Conservation (phyloP, 768 basidiomycete genomes). For the Boletus edulis region DNA sequence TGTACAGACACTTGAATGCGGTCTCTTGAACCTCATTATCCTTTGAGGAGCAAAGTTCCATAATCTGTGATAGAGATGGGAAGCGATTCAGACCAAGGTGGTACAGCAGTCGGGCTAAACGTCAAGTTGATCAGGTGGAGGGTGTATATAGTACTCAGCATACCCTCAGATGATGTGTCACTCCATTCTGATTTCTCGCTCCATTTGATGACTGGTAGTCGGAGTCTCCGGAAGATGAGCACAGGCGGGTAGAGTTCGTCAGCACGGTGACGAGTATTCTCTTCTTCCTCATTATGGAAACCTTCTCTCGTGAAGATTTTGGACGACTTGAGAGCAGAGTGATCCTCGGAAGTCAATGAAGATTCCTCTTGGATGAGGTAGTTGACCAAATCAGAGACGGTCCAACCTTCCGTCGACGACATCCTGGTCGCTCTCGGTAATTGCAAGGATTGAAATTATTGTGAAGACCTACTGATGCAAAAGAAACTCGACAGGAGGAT, state of each 20-base stretch:
- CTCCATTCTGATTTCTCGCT: constrained; percentile 70
- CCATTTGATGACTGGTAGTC: constrained; percentile 84
- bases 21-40: constrained; percentile 44
- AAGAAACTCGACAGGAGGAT: neutral
- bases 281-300: constrained; percentile 18
- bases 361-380: neutral
- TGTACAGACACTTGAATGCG: constrained; percentile 76
- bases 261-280: constrained; percentile 51
- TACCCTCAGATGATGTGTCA: constrained; percentile 77
- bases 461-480: neutral
- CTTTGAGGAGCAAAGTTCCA: constrained; percentile 61
- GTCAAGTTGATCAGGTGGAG: neutral
- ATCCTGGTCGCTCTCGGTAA: neutral
- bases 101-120: constrained; percentile 66
- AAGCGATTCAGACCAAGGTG: constrained; percentile 59
- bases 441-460: neutral
- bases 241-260: constrained; percentile 81
- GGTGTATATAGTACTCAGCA: neutral
- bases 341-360: neutral
- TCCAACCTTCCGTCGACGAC: neutral
- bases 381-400: neutral
- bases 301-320: constrained; percentile 14
- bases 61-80: constrained; percentile 61
- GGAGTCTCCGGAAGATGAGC: constrained; percentile 60
- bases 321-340: neutral